phyloP scores from a whole-genome alignment of 2,329 filamentous ascomycete species.

The Colletotrichum acutatum region DNA sequence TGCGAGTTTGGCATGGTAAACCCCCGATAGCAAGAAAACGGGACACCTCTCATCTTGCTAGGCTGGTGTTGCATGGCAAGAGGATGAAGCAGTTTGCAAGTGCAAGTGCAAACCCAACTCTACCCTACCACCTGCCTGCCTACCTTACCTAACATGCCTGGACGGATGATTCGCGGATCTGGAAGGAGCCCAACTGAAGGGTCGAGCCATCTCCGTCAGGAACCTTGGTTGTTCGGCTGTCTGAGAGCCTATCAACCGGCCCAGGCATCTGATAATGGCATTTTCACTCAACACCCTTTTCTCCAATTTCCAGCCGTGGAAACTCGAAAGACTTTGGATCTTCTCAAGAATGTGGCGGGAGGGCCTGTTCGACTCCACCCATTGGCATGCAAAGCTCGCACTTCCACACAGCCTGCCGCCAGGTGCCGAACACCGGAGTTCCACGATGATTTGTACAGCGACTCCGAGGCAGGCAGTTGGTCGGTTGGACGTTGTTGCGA shows the following conservation, averaged over 20 bases:
- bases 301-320: neutral
- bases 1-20: neutral
- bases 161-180: neutral
- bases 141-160: no score
- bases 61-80: slow-evolving; percentile 2
- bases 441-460: neutral
- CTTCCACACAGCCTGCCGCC: slow-evolving; percentile 2
- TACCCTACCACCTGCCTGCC: neutral
- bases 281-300: neutral
- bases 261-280: neutral
- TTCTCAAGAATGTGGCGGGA: neutral
- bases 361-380: neutral
- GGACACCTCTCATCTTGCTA: slow-evolving; percentile 7
- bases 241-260: neutral
- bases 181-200: neutral
- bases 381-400: neutral
- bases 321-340: neutral
- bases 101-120: slow-evolving; percentile 18
- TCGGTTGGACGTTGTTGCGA: neutral
- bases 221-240: neutral
- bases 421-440: neutral
- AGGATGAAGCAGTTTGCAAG: slow-evolving; percentile 7
- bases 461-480: neutral
- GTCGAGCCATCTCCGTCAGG: neutral
- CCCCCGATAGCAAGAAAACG: neutral